Evolutionary conservation across 2,329 filamentous ascomycete species (phyloP).

Genomic region (Sclerotinia minor): DNA sequence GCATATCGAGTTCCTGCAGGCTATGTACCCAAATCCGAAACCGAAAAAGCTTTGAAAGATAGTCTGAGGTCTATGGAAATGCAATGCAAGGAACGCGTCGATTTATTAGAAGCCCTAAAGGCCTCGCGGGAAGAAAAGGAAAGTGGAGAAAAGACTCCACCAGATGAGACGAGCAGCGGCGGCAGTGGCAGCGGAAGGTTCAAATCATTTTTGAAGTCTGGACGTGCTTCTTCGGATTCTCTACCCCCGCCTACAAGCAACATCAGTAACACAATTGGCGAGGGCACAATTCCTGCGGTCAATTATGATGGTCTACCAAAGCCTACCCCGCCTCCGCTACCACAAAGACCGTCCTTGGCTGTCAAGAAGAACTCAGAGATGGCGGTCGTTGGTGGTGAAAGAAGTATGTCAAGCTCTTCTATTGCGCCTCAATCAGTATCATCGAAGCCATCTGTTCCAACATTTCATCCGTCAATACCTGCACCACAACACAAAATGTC

Average conservation of each 20-base stretch:
- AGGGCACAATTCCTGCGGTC: constrained; percentile 78
- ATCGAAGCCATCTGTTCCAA: constrained; percentile 27
- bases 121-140: constrained; percentile 56
- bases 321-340: constrained; percentile 54
- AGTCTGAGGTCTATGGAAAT: constrained; percentile 80
- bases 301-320: constrained; percentile 80
- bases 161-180: constrained; percentile 75
- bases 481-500: constrained; percentile 37
- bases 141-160: constrained; percentile 79
- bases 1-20: constrained; percentile 70
- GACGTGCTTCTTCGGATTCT: constrained; percentile 21
- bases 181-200: constrained; percentile 20
- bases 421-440: constrained; percentile 27
- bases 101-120: constrained; percentile 78
- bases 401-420: constrained; percentile 28
- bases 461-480: constrained; percentile 31
- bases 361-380: constrained; percentile 54
- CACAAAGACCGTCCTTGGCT: constrained; percentile 53
- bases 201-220: constrained; percentile 21
- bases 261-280: constrained; percentile 56
- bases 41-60: constrained; percentile 78
- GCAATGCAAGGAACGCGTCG: constrained; percentile 91
- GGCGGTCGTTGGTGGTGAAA: constrained; percentile 43
- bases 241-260: neutral
- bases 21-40: constrained; percentile 73